Evolutionary conservation across 2,329 filamentous ascomycete species (phyloP).

Genomic region (Emergomyces pasteurianus): DNA sequence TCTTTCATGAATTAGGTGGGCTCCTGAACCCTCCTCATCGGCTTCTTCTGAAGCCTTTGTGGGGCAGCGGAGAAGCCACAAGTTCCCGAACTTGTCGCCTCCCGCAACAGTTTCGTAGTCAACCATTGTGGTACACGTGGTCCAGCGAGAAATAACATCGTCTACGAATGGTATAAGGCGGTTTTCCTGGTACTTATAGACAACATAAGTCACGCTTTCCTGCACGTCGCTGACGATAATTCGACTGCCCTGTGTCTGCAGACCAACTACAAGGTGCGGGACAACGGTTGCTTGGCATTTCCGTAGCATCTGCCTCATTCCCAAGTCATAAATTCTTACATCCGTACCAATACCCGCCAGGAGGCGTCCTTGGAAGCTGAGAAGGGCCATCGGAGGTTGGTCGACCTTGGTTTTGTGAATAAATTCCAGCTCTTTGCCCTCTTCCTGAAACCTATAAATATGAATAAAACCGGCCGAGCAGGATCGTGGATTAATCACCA

Average conservation of each 20-base stretch:
- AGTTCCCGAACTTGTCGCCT: slow-evolving; percentile 94
- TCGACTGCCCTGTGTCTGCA: slow-evolving; percentile 82
- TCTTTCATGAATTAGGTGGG: slow-evolving; percentile 82
- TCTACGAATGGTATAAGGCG: slow-evolving; percentile 87
- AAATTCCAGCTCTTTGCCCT: slow-evolving; percentile 80
- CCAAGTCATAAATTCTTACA: slow-evolving; percentile 81
- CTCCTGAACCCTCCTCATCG: slow-evolving; percentile 81
- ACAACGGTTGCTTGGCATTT: slow-evolving; percentile 76
- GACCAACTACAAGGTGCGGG: slow-evolving; percentile 70
- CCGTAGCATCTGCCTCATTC: slow-evolving; percentile 80
- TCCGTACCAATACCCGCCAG: slow-evolving; percentile 74
- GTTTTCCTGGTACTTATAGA: slow-evolving; percentile 88
- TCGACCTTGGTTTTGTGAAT: slow-evolving; percentile 94
- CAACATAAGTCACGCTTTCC: slow-evolving; percentile 81
- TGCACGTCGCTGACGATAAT: slow-evolving; percentile 88
- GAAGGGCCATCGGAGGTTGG: slow-evolving; percentile 75
- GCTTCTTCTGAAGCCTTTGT: slow-evolving; percentile 76
- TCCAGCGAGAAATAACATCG: slow-evolving; percentile 82
- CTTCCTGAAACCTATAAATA: slow-evolving; percentile 78
- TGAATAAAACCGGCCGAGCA: slow-evolving; percentile 76
- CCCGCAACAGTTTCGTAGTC: slow-evolving; percentile 95
- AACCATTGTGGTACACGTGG: slow-evolving; percentile 81
- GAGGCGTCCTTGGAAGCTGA: slow-evolving; percentile 85
- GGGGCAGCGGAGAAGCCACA: slow-evolving; percentile 85
- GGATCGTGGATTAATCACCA: slow-evolving; percentile 64